Evolutionary conservation across 441 rosid genomes (phyloP), one percentile per base, ranked within the genome.

Genomic region (Gossypium davidsonii): DNA sequence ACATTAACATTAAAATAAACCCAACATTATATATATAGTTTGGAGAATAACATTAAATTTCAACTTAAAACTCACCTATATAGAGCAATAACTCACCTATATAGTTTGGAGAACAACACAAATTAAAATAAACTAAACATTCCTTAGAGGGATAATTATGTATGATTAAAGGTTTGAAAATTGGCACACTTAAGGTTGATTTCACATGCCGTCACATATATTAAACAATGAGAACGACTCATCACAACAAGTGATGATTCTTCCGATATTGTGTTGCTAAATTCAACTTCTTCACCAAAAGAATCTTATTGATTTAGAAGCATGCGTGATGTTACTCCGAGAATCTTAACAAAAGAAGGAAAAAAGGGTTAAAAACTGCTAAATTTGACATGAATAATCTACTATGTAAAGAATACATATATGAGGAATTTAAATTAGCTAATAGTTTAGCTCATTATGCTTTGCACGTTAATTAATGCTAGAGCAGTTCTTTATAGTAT

Each of bases 191-290:
- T 56, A 11, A 82, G 82, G 3, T 78, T 72, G 0, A 11, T 70
- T 31, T 72, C 81, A 10, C 83, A 73, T 14, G 78, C 79, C 81
- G 81, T 83, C 25, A 80, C 78, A 67, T 78, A 81, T 2, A 85
- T 72, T 48, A 63, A 39, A 72, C 86, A 85, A n/a, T 9, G 28
- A 1, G 12, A 11, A 15, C 81, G 79, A 7, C 83, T 82, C 83
- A 78, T 81, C 71, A 79, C 17, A 53, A 76, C 25, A 53, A 81
- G 25, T 1, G 81, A 74, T 1, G 82, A 72, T 3, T 49, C 3
- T 0, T 5, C 5, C 4, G 0, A 1, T 17, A 0, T 69, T 28
- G 42, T 52, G 61, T 28, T 17, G 61, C 11, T 15, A 0, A 28
- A 39, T 4, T 52, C 28, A 17, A 46, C 39, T 66, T 66, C 21